Percentiles rank a stretch among this genome's conserved stretches.
Conservation (phyloP, 2,329 filamentous ascomycete genomes). For the Sporothrix brasiliensis region DNA sequence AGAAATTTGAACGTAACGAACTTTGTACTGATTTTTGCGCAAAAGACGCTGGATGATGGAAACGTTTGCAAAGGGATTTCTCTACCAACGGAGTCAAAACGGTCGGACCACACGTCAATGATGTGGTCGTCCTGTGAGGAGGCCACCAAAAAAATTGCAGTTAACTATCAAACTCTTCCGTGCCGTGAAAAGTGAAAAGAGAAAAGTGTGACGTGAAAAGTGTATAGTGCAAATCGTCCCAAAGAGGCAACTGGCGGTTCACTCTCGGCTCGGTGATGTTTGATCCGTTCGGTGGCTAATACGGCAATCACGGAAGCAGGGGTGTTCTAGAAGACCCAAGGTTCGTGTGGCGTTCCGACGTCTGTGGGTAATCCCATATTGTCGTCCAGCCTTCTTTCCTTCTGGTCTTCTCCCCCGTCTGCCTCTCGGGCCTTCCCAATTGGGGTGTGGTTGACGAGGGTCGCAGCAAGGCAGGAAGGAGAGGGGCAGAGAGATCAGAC, state of each 20-base stretch:
- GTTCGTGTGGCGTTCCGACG: not conserved
- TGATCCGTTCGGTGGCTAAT: not conserved
- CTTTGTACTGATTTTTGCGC: slow-evolving; percentile 25
- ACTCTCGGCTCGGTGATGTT: not conserved
- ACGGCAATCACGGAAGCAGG: slow-evolving; percentile 14
- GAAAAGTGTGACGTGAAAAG: not conserved
- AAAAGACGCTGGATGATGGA: slow-evolving; percentile 32
- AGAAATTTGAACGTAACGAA: slow-evolving; percentile 28
- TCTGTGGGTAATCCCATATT: not conserved
- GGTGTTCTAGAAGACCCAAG: not conserved
- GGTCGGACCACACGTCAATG: slow-evolving; percentile 30
- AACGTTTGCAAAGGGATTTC: slow-evolving; percentile 35
- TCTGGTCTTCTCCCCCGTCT: not conserved
- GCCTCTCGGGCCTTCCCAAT: not conserved
- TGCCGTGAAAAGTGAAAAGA: not conserved
- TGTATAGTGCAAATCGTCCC: not conserved
- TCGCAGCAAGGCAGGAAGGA: not conserved
- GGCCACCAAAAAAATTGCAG: slow-evolving; percentile 27
- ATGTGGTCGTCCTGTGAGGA: slow-evolving; percentile 6
- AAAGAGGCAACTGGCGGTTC: not conserved
- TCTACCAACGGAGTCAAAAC: slow-evolving; percentile 36
- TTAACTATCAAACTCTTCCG: not conserved
- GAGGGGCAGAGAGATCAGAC: slow-evolving; percentile 13
- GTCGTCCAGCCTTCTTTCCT: not conserved
- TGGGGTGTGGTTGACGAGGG: not conserved